A percentile compares a stretch with the other conserved stretches of the same genome.
Evolutionary conservation across 768 basidiomycete genomes (phyloP).

Genomic region (Pisolithus orientalis): DNA sequence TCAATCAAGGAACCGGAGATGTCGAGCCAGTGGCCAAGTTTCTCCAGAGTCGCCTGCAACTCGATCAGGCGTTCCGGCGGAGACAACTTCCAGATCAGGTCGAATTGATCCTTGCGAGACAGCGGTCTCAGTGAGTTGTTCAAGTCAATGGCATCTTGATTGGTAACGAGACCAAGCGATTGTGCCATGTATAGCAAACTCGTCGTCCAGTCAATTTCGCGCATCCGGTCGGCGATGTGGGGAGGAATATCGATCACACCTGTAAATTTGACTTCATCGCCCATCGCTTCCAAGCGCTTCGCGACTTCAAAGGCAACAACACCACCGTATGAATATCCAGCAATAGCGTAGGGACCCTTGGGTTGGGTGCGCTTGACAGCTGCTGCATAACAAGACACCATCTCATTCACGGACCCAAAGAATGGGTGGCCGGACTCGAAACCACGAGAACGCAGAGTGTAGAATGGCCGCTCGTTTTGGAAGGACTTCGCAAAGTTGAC

Average conservation of each 20-base stretch:
- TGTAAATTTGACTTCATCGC: constrained; percentile 33
- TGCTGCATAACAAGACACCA: constrained; percentile 31
- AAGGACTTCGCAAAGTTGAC: constrained; percentile 35
- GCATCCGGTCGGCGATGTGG: constrained; percentile 35
- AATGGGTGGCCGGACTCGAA: constrained; percentile 34
- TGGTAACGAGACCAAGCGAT: constrained; percentile 30
- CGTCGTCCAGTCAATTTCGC: constrained; percentile 34
- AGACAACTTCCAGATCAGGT: constrained; percentile 13
- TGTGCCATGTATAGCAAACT: constrained; percentile 34
- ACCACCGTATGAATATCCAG: constrained; percentile 42
- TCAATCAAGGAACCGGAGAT: constrained; percentile 15
- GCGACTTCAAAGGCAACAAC: constrained; percentile 39
- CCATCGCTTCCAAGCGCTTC: constrained; percentile 30
- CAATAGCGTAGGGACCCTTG: constrained; percentile 34
- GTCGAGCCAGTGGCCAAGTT: constrained; percentile 18
- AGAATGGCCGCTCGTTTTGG: constrained; percentile 35
- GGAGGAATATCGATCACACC: constrained; percentile 40
- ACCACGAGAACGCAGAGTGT: constrained; percentile 39
- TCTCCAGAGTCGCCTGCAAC: constrained; percentile 18
- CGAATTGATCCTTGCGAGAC: constrained; percentile 15
- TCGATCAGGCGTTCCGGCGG: constrained; percentile 16
- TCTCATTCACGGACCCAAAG: constrained; percentile 34
- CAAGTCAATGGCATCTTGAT: constrained; percentile 14
- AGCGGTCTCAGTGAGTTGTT: constrained; percentile 8
- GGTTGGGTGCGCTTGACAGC: constrained; percentile 31